Evolutionary conservation across 805 yeast genomes (phyloP), one percentile per base, ranked within the genome.

Genomic region (Yarrowia sp.): DNA sequence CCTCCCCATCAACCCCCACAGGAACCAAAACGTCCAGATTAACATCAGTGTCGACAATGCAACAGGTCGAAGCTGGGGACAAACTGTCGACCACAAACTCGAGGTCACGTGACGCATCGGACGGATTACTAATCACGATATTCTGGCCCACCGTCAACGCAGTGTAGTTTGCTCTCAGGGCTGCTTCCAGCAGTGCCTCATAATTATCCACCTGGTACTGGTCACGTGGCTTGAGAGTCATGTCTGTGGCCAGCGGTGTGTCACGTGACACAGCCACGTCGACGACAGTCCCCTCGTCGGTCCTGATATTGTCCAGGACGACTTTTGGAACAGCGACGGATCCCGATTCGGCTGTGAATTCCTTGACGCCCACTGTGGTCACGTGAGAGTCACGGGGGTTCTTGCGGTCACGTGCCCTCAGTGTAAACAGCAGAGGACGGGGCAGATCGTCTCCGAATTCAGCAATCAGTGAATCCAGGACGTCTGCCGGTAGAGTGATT

Each of bases 1-100:
- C 16, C 22, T 32, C 32, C 5, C 26, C 8, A 22, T n/a, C 63
- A 5, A 41, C 46, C 3, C 63, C 48, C 8, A 41, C 63, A n/a
- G 52, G 16, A 5, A 43, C 41, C n/a, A 35, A 78, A 35, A 78
- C 70, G 3, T 78, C 78, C 36, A 87, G 76, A 8, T 78, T 81
- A 36, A 85, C 77, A 72, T 87, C 89, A 0, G 89, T 85, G 70
- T 87, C 88, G 1, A 87, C 81, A 35, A 87, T 82, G 55, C 86
- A 81, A 0, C 84, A 86, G 9, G 59, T 42, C 2, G 19, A 8
- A 40, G 72, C 78, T 67, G 81, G 82, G 65, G 81, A 78, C 22
- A 83, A 73, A 7, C 77, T 77, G 26, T 81, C 83, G 12, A 86
- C 82, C 2, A 72, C 53, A 52, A 79, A 74, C 15, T 73, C 69